These are phyloP conservation scores for Mycothermus thermophilus DNA, from an alignment of 495 filamentous ascomycete species.

Conservation along the genomic window DNA sequence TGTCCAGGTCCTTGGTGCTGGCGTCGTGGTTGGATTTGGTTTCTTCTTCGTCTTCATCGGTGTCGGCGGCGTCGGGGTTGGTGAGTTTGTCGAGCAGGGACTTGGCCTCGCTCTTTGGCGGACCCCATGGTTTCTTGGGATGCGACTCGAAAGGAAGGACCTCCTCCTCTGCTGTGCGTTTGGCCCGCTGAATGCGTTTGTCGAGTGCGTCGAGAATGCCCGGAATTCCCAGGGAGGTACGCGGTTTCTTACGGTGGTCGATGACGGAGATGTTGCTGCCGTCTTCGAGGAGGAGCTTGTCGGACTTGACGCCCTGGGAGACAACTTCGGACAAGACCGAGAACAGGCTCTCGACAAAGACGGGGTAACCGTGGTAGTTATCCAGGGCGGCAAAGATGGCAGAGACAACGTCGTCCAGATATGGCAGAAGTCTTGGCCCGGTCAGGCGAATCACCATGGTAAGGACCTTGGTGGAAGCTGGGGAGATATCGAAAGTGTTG, in stretches of 20 bases:
- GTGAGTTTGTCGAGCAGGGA: conserved; percentile 26
- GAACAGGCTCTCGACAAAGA: conserved; percentile 75
- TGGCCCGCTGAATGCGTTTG: conserved; percentile 10
- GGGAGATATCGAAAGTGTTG: conserved; percentile 82
- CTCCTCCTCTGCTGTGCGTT: conserved; percentile 10
- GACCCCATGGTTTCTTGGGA: conserved; percentile 20
- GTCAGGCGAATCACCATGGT: conserved; percentile 88
- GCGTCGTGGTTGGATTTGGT: conserved; percentile 26
- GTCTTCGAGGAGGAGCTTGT: conserved; percentile 37
- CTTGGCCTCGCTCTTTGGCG: conserved; percentile 27
- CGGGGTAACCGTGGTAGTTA: conserved; percentile 83
- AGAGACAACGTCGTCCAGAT: conserved; percentile 77
- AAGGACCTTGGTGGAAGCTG: conserved; percentile 78
- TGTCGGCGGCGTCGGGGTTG: conserved; percentile 3
- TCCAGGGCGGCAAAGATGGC: conserved; percentile 86
- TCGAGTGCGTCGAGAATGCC: conserved; percentile 11
- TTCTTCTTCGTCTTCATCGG: conserved; percentile 28
- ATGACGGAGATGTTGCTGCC: conserved; percentile 10
- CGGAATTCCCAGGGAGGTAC: conserved; percentile 1
- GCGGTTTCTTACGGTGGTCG: conserved; percentile 24
- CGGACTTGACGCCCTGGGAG: conserved; percentile 58
- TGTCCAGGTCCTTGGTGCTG: conserved; percentile 21
- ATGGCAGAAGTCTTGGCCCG: conserved; percentile 69
- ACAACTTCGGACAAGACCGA: conserved; percentile 67
- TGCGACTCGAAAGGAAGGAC: conserved; percentile 3